These are phyloP conservation scores for Naganishia albida DNA, from an alignment of 1,284 basidiomycete species.

Conservation along the genomic window DNA sequence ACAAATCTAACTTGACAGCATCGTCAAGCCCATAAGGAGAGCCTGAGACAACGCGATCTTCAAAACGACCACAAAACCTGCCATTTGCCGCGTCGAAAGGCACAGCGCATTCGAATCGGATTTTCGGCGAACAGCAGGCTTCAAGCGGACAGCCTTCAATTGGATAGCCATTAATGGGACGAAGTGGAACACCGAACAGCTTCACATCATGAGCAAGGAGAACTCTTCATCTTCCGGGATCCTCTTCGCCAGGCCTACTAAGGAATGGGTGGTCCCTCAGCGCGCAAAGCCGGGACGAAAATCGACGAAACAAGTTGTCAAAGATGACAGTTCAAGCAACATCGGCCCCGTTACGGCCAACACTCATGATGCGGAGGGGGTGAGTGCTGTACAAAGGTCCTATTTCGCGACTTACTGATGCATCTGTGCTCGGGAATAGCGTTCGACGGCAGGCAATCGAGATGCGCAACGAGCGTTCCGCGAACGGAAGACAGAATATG, in stretches of 20 bases:
- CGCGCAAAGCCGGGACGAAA: conserved; percentile 87
- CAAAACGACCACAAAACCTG: too few relatives aligned
- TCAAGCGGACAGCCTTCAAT: neutral
- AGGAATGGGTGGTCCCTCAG: conserved; percentile 86
- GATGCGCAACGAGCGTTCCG: conserved; percentile 88
- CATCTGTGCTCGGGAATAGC: neutral
- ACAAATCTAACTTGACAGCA: too few relatives aligned
- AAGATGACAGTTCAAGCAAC: neutral
- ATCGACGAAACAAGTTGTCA: conserved; percentile 66
- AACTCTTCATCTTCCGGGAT: conserved; percentile 51
- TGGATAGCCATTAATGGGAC: neutral
- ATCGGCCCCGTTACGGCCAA: conserved; percentile 34
- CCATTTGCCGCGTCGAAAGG: too few relatives aligned
- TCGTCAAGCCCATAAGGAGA: too few relatives aligned
- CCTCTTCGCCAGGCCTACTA: conserved; percentile 63
- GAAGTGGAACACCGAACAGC: neutral
- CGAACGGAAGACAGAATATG: conserved; percentile 84
- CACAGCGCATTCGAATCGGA: too few relatives aligned
- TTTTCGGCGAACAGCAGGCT: too few relatives aligned
- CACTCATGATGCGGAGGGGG: conserved; percentile 37
- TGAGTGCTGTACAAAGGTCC: neutral
- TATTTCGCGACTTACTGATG: neutral
- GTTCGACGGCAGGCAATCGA: conserved; percentile 56
- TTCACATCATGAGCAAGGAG: conserved; percentile 36
- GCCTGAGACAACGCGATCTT: too few relatives aligned